Percentiles rank a stretch among this genome's conserved stretches.
Evolutionary conservation across 805 yeast genomes (phyloP).

Genomic region (Ogataea ramenticola): DNA sequence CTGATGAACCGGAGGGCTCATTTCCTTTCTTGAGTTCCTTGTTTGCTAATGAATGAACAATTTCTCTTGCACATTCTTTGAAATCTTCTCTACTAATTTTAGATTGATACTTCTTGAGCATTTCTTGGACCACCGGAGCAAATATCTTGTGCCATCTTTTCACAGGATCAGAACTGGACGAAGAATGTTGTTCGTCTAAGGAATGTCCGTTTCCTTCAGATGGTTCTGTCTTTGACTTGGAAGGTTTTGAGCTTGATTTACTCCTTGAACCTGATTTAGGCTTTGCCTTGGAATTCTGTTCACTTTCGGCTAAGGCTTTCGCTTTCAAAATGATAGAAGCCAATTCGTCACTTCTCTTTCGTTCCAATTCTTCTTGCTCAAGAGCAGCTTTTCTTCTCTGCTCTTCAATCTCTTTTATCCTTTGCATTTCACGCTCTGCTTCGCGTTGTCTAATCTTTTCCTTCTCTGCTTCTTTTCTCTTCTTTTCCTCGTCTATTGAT

Average conservation of each 20-base stretch:
- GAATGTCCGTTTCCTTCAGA: not conserved
- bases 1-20: slow-evolving; percentile 8
- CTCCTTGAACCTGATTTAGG: too few species aligned
- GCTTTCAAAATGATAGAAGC: slow-evolving; percentile 23
- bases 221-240: not conserved
- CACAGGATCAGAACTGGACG: not conserved
- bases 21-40: slow-evolving; percentile 55
- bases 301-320: not conserved
- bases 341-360: slow-evolving; percentile 5
- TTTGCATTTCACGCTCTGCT: not conserved
- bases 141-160: slow-evolving; percentile 40
- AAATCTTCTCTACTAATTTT: slow-evolving; percentile 66
- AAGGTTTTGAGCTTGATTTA: slow-evolving; percentile 14
- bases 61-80: slow-evolving; percentile 74
- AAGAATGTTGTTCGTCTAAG: not conserved
- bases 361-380: not conserved
- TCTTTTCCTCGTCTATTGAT: slow-evolving; percentile 14
- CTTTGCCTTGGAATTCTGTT: not conserved
- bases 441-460: slow-evolving; percentile 20
- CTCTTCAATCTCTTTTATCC: slow-evolving; percentile 10
- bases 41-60: slow-evolving; percentile 55
- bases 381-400: slow-evolving; percentile 10
- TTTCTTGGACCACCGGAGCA: slow-evolving; percentile 75
- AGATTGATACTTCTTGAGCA: slow-evolving; percentile 56
- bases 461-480: slow-evolving; percentile 24